These are phyloP conservation scores for Saccharomycopsis fibuligera DNA, from an alignment of 805 yeast species.

Conservation along the genomic window DNA sequence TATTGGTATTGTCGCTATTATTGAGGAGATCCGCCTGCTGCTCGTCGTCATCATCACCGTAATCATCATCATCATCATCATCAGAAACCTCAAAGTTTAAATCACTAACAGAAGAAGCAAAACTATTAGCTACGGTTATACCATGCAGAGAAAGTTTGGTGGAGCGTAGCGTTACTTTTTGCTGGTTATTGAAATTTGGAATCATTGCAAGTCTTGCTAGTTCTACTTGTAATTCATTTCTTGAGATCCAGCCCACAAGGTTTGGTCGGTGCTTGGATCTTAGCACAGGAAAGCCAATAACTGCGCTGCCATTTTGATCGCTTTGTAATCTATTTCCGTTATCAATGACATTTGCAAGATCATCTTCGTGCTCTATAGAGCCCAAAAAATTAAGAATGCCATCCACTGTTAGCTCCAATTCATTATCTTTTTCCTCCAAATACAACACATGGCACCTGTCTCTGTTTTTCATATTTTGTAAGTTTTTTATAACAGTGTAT, in stretches of 20 bases:
- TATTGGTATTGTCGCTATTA: no score
- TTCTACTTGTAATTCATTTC: slow-evolving; percentile 32
- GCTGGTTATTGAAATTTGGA: slow-evolving; percentile 6
- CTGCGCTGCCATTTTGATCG: neutral
- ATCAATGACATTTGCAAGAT: neutral
- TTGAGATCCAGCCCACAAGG: slow-evolving; percentile 39
- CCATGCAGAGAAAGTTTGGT: slow-evolving; percentile 2
- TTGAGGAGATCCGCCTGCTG: no score
- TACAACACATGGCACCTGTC: slow-evolving; percentile 31
- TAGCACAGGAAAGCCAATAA: slow-evolving; percentile 36
- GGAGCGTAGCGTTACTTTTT: slow-evolving; percentile 11
- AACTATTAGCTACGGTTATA: slow-evolving; percentile 6
- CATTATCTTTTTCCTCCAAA: slow-evolving; percentile 26
- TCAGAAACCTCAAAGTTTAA: slow-evolving; percentile 4
- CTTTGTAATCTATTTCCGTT: slow-evolving; percentile 1
- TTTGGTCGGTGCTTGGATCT: slow-evolving; percentile 29
- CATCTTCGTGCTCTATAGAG: neutral
- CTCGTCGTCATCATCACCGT: neutral
- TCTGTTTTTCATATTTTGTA: no score
- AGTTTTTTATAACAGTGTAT: slow-evolving; percentile 32
- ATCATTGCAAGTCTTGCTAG: slow-evolving; percentile 19
- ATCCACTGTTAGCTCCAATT: neutral
- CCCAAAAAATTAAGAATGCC: neutral
- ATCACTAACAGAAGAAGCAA: neutral
- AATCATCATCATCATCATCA: slow-evolving; percentile 5